Evolutionary conservation across 345 rosid species (phyloP), one percentile per base, ranked within the genome.

Genomic region (Aurinia saxatilis): DNA sequence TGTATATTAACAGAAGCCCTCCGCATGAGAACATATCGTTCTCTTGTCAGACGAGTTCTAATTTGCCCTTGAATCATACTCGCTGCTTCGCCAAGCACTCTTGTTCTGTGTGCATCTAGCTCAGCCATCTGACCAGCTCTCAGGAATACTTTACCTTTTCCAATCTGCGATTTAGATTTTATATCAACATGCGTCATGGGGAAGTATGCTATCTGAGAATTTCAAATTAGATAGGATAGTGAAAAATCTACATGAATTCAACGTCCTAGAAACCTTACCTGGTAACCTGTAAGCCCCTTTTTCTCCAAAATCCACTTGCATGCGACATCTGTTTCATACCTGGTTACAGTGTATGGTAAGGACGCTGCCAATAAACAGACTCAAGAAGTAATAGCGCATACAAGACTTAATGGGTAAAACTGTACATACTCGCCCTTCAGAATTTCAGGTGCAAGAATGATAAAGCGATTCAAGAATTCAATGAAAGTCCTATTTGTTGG

Each of bases 71-170:
- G 98, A 73, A 92, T 78, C 63, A 79, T 68, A 59, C 52, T 74
- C 39, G 93, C 96, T n/a, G 88, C 77, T 57, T 74, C 79, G 33
- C 83, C 77, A 16, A 77, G 83, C 30, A 66, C 18, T 68, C 57
- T 75, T 49, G 80, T 74, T 73, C 84, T 84, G 60, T 60, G 72
- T n/a, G 89, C 80, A 80, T 91, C 96, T 65, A 91, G 72, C 73
- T 84, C 84, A 14, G 87, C 92, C 85, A 84, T 80, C 53, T 86
- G 90, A 53, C 86, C 88, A 54, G 84, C 90, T 81, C 87, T 77
- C 62, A 91, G 71, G 67, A 91, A 91, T 51, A 91, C 74, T 72
- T 79, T 83, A 50, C 74, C 82, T 75, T 78, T 67, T 73, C 98
- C 98, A 45, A 86, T 76, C 98, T 91, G 91, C 71, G 74, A 66